A percentile compares a stretch with the other conserved stretches of the same genome.
Evolutionary conservation across 2,329 filamentous ascomycete genomes (phyloP).

Genomic region (Fusarium burgessii): DNA sequence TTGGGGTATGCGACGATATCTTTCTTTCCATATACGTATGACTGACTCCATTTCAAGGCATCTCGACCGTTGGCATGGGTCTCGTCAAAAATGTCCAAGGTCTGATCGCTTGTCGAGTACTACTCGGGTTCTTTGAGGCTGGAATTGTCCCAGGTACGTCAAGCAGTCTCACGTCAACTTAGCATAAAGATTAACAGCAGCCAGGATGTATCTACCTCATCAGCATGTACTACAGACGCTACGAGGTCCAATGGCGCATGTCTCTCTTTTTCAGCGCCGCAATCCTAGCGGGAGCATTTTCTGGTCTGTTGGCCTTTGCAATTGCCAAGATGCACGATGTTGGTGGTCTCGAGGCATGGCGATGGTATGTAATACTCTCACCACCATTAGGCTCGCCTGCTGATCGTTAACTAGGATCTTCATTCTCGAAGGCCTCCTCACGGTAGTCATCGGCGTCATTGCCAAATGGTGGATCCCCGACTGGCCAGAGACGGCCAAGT

Average conservation of each 20-base stretch:
- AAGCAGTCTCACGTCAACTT: neutral
- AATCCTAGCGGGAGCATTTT: neutral
- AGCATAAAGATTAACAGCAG: neutral
- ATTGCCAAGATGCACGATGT: conserved; percentile 21
- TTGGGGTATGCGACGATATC: neutral
- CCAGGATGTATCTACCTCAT: conserved; percentile 6
- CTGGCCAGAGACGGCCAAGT: conserved; percentile 82
- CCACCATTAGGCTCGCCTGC: no score
- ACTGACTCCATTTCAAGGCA: neutral
- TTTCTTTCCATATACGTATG: accelerated
- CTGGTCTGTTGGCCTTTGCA: neutral
- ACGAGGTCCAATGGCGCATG: conserved; percentile 19
- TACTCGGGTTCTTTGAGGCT: conserved; percentile 1
- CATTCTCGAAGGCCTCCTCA: conserved; percentile 76
- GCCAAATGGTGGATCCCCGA: conserved; percentile 82
- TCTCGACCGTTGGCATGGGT: neutral
- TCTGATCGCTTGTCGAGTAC: neutral
- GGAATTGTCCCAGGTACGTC: conserved; percentile 1
- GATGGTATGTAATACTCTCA: conserved; percentile 13
- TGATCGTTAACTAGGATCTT: conserved; percentile 62
- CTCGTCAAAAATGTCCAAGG: neutral
- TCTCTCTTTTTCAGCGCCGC: conserved; percentile 7
- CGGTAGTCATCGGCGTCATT: conserved; percentile 72
- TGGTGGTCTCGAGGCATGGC: conserved; percentile 8
- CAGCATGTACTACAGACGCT: conserved; percentile 16